These are phyloP conservation scores for Pouteria campechiana DNA, from an alignment of 179 eudicot species.

Conservation along the genomic window DNA sequence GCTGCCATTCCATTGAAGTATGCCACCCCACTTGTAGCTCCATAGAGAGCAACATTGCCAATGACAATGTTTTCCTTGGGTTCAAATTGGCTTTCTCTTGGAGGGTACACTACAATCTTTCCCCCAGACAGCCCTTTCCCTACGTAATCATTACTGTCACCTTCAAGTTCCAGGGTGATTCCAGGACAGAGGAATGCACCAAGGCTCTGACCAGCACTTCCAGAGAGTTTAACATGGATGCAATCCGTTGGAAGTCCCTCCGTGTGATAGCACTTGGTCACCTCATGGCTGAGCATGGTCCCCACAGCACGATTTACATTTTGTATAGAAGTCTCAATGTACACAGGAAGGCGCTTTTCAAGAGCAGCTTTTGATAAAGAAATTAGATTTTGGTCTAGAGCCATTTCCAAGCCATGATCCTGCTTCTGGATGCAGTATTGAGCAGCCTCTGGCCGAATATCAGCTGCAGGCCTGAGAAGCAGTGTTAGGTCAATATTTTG, in stretches of 20 bases:
- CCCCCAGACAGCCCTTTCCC: constrained; percentile 98
- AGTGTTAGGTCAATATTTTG: constrained; percentile 88
- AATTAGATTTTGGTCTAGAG: constrained; percentile 66
- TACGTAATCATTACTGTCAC: constrained; percentile 97
- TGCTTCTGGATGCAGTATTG: constrained; percentile 86
- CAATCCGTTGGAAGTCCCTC: constrained; percentile 72
- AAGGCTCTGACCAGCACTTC: constrained; percentile 98
- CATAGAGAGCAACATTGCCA: constrained; percentile 96
- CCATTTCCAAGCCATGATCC: constrained; percentile 95
- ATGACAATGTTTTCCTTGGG: constrained; percentile 96
- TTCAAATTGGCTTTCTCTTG: constrained; percentile 72
- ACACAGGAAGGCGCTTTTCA: constrained; percentile 72
- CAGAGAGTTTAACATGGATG: constrained; percentile 75
- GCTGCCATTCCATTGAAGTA: constrained; percentile 99
- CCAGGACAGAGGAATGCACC: constrained; percentile 99
- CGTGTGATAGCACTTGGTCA: constrained; percentile 74
- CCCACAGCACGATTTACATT: constrained; percentile 91
- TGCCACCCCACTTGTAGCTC: constrained; percentile 88
- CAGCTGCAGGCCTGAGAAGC: constrained; percentile 87
- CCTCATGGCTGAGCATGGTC: constrained; percentile 98
- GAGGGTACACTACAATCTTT: constrained; percentile 89
- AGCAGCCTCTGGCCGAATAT: constrained; percentile 85
- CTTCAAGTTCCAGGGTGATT: constrained; percentile 86
- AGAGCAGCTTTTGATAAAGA: constrained; percentile 55
- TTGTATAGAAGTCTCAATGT: constrained; percentile 73